Evolutionary conservation across 768 basidiomycete genomes (phyloP), one percentile per base, ranked within the genome.

Genomic region (Holtermannia corniformis): DNA sequence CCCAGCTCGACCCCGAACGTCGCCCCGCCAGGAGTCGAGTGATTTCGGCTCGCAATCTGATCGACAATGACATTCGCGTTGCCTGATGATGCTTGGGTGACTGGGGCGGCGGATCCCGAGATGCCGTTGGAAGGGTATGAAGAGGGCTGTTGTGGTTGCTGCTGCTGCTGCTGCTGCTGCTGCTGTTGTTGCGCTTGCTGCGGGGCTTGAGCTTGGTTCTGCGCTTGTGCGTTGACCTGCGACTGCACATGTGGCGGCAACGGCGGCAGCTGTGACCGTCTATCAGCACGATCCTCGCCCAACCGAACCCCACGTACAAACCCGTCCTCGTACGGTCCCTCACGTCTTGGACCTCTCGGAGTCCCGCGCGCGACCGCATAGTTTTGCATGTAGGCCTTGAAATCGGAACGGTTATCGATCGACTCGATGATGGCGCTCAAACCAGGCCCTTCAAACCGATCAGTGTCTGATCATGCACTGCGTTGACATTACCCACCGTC

Each of bases 311-410:
- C n/a, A 79, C 90, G 71, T 70, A 96, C 93, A 75, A 89, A 95
- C 40, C 90, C 89, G 69, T 95, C 90, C 49, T 96, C 88, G 49
- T 80, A 76, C 3, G 90, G 89, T 2, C 88, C 92, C 61, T 95
- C 88, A 56, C 91, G 78, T 55, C 86, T 78, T 24, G 87, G 88
- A n/a, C 86, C 88, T 37, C 82, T 77, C 13, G 68, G 63, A 4
- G 72, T 54, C 20, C 84, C 86, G 55, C 86, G 85, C 24, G 89
- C 89, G 65, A 92, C 89, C 0, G 87, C 84, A 67, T 93, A 99
- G 68, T 95, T 90, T 68, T 95, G 89, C 92, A 99, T 96, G 69
- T 85, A 99, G 5, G 79, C 82, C 75, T 86, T 93, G 76, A 99
- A 97, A 73, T 99, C 95, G 28, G 83, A 78, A 37, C 91, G 82